Evolutionary conservation across 1,139 yeast species (phyloP).

Genomic region (Saccharomyces hybrid): DNA sequence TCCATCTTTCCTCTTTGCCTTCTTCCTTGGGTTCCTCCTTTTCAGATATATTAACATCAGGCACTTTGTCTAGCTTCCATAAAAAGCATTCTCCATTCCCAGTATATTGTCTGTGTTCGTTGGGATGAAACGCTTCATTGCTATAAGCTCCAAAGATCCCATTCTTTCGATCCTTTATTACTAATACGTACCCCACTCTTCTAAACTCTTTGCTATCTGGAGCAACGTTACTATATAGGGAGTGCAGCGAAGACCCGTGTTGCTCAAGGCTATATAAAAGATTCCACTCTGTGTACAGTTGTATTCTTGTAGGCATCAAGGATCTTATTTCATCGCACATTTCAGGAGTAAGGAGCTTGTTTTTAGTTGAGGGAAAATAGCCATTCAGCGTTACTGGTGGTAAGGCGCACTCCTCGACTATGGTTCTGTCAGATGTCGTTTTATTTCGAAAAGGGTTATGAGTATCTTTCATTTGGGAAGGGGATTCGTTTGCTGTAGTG

Average conservation of each 20-base stretch:
- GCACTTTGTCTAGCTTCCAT: conserved; percentile 58
- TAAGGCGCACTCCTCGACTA: conserved; percentile 33
- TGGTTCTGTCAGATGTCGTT: not conserved
- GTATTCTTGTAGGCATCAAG: conserved; percentile 70
- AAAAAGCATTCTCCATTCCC: conserved; percentile 95
- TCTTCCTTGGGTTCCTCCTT: conserved; percentile 9
- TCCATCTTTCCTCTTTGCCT: conserved; percentile 22
- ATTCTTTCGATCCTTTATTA: conserved; percentile 55
- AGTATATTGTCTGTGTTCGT: conserved; percentile 65
- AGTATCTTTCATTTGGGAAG: not conserved
- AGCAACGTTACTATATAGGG: conserved; percentile 47
- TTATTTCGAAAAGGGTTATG: conserved; percentile 1
- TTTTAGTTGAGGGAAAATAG: conserved; percentile 48
- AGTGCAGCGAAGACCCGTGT: conserved; percentile 80
- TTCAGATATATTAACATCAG: conserved; percentile 9
- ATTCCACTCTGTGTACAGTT: conserved; percentile 69
- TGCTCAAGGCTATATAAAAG: conserved; percentile 78
- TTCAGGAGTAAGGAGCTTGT: conserved; percentile 47
- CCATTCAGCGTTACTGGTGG: conserved; percentile 48
- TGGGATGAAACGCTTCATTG: conserved; percentile 66
- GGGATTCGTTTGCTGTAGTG: not conserved
- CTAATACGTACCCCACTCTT: conserved; percentile 58
- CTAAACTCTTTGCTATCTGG: conserved; percentile 32
- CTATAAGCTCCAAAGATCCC: conserved; percentile 75
- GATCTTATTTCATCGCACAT: conserved; percentile 69